Conservation (phyloP, 2,329 filamentous ascomycete species). For the Neurospora sp. region DNA sequence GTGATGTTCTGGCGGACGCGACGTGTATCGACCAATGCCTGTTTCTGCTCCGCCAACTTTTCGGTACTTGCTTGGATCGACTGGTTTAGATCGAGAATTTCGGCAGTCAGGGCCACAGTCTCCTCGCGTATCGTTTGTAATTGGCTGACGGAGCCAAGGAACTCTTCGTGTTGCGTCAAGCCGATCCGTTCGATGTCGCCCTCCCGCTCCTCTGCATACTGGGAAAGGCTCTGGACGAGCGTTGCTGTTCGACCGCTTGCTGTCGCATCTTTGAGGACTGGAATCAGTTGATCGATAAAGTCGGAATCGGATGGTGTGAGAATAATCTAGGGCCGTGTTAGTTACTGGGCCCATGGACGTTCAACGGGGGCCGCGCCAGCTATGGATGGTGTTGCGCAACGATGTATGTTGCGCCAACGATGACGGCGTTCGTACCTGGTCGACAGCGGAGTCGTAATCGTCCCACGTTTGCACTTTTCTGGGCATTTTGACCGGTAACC, state of each 20-base stretch:
- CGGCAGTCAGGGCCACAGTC: constrained; percentile 76
- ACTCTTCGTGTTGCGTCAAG: constrained; percentile 93
- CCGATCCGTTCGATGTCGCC: constrained; percentile 89
- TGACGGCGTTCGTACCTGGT: constrained; percentile 27
- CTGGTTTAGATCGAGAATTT: constrained; percentile 87
- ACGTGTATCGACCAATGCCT: constrained; percentile 83
- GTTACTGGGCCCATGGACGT: background rate
- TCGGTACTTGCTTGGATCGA: constrained; percentile 94
- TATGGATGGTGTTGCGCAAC: background rate
- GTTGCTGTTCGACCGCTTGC: constrained; percentile 61
- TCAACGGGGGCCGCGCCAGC: background rate
- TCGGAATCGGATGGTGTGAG: constrained; percentile 85
- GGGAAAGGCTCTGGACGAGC: constrained; percentile 67
- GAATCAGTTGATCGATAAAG: constrained; percentile 92
- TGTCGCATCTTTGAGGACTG: constrained; percentile 83
- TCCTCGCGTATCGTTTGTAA: constrained; percentile 87
- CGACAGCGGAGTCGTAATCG: constrained; percentile 37
- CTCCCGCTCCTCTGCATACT: constrained; percentile 80
- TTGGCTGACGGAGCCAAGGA: constrained; percentile 86
- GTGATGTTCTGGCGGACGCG: constrained; percentile 92
- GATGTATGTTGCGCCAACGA: constrained; percentile 2
- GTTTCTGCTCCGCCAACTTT: constrained; percentile 88
- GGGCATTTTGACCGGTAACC: constrained; percentile 26
- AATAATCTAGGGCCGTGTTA: constrained; percentile 57
- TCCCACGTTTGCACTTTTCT: constrained; percentile 36